Conservation (phyloP, 2,329 filamentous ascomycete species). For the Aspergillus transmontanensis region DNA sequence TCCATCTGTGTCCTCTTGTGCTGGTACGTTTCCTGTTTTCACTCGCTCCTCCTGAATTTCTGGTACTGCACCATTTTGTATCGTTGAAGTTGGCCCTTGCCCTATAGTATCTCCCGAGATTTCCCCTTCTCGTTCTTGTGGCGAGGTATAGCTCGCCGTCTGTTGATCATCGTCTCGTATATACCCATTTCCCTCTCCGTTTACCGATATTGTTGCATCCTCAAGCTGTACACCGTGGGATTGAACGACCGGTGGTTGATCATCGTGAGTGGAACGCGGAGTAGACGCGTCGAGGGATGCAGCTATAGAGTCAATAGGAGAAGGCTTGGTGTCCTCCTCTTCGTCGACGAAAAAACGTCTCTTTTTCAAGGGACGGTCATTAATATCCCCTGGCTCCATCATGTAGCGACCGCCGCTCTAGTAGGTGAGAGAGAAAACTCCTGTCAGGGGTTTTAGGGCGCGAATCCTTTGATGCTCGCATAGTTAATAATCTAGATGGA, state of each 20-base stretch:
- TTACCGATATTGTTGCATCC: background rate
- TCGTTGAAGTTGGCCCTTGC: background rate
- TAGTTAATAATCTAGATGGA: slow-evolving; percentile 4
- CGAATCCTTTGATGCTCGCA: background rate
- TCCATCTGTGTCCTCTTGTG: slow-evolving; percentile 25
- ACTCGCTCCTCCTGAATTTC: background rate
- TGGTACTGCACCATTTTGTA: background rate
- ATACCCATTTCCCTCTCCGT: background rate
- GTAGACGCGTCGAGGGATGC: slow-evolving; percentile 22
- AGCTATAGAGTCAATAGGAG: slow-evolving; percentile 7
- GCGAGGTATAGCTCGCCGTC: background rate
- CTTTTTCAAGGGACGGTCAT: slow-evolving; percentile 62
- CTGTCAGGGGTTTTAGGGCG: background rate
- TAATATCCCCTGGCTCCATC: slow-evolving; percentile 46
- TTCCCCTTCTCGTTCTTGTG: background rate
- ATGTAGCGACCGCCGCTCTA: background rate
- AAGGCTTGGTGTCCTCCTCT: slow-evolving; percentile 25
- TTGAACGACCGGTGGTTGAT: background rate
- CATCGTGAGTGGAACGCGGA: slow-evolving; percentile 7
- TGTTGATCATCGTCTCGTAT: background rate
- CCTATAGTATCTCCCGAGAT: background rate
- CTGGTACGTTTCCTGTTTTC: slow-evolving; percentile 3
- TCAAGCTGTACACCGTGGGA: background rate
- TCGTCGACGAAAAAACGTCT: slow-evolving; percentile 64
- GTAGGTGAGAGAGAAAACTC: background rate